These are phyloP conservation scores for Daldinia grandis DNA, from an alignment of 495 filamentous ascomycete genomes.

Conservation along the genomic window DNA sequence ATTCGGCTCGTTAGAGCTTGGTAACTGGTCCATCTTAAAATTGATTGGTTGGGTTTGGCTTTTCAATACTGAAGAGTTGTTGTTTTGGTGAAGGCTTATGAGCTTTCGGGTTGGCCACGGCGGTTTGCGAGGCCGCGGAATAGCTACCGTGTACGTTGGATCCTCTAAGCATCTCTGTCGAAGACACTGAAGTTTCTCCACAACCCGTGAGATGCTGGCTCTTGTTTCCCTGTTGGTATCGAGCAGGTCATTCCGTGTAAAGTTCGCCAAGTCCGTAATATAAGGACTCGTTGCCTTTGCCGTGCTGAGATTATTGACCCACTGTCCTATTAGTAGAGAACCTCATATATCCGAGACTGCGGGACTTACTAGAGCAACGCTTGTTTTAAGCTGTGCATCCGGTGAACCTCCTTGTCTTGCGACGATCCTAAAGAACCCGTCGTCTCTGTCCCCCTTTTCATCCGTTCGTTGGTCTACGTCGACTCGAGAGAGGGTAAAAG, in stretches of 20 bases:
- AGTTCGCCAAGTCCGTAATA: slow-evolving; percentile 3
- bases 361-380: slow-evolving; percentile 10
- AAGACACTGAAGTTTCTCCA: slow-evolving; percentile 21
- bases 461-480: neutral
- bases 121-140: slow-evolving; percentile 24
- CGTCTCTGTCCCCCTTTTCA: neutral
- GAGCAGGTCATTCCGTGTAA: slow-evolving; percentile 12
- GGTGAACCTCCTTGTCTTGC: neutral
- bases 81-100: neutral
- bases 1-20: neutral
- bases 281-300: slow-evolving; percentile 1
- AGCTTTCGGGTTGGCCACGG: slow-evolving; percentile 16
- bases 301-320: neutral
- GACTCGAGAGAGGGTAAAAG: slow-evolving; percentile 25
- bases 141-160: slow-evolving; percentile 15
- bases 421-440: slow-evolving; percentile 8
- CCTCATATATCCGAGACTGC: neutral
- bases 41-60: neutral
- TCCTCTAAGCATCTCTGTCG: slow-evolving; percentile 13
- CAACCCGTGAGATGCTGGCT: slow-evolving; percentile 5
- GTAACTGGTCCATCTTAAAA: slow-evolving; percentile 19
- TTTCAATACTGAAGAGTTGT: slow-evolving; percentile 2
- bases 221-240: slow-evolving; percentile 18
- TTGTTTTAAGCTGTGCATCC: slow-evolving; percentile 10
- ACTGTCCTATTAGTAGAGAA: slow-evolving; percentile 12